Percentiles rank a stretch among this genome's conserved stretches.
These are phyloP conservation scores for Umbelopsis ramanniana DNA, from an alignment of 192 early-diverging fungal species.

Conservation along the genomic window DNA sequence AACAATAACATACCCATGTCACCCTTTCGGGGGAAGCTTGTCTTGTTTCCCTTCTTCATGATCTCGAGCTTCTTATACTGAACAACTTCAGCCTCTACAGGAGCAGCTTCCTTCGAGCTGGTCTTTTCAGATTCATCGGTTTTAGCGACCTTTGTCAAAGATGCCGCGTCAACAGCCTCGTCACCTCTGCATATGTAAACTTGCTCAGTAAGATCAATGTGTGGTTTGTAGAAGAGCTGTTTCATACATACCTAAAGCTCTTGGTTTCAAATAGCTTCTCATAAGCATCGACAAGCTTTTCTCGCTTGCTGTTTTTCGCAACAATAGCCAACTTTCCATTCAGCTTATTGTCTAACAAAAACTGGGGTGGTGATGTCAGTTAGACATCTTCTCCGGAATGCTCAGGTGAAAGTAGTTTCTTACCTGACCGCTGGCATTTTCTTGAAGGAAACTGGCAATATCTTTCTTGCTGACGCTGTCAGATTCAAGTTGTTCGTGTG, in stretches of 20 bases:
- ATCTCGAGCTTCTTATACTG: slow-evolving; percentile 67
- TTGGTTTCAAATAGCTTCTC: slow-evolving; percentile 62
- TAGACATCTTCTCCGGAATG: neutral
- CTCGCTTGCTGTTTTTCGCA: slow-evolving; percentile 72
- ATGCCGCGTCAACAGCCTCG: slow-evolving; percentile 28
- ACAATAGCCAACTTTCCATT: slow-evolving; percentile 72
- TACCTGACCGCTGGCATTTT: slow-evolving; percentile 57
- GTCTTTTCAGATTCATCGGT: slow-evolving; percentile 35
- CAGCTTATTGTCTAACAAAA: slow-evolving; percentile 68
- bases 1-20: slow-evolving; percentile 53
- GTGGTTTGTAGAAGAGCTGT: no score
- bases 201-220: no score
- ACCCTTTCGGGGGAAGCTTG: slow-evolving; percentile 63
- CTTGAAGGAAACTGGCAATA: slow-evolving; percentile 67
- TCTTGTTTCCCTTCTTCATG: slow-evolving; percentile 67
- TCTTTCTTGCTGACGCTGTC: slow-evolving; percentile 78
- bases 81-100: slow-evolving; percentile 45
- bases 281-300: slow-evolving; percentile 64
- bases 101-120: slow-evolving; percentile 34
- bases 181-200: slow-evolving; percentile 7
- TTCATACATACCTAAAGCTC: slow-evolving; percentile 48
- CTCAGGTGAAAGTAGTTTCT: neutral
- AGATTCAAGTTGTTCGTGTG: slow-evolving; percentile 59
- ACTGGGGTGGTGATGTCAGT: slow-evolving; percentile 30
- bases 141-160: slow-evolving; percentile 36